Evolutionary conservation across 495 filamentous ascomycete genomes (phyloP).

Genomic region (Aspergillus nanangensis): DNA sequence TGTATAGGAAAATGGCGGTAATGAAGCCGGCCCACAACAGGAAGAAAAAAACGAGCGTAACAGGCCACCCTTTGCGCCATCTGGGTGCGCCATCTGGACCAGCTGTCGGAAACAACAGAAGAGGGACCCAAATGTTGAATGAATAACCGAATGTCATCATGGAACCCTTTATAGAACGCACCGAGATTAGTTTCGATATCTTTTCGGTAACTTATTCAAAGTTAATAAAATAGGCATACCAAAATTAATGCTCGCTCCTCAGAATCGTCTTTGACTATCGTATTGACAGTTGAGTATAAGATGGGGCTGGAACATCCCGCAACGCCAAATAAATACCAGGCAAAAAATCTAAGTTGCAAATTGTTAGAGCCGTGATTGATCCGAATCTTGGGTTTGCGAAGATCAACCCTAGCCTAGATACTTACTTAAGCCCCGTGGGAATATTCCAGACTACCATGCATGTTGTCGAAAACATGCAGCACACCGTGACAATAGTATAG

Average conservation of each 20-base stretch:
- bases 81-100: conserved; percentile 39
- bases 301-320: conserved; percentile 40
- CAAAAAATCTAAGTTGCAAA: conserved; percentile 28
- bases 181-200: too few species aligned
- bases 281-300: conserved; percentile 43
- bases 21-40: conserved; percentile 40
- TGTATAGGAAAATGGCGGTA: conserved; percentile 26
- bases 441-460: conserved; percentile 46
- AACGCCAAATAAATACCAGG: conserved; percentile 41
- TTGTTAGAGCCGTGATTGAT: too few species aligned
- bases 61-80: conserved; percentile 43
- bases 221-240: conserved; percentile 15
- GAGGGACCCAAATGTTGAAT: conserved; percentile 44
- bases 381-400: too few species aligned
- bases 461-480: conserved; percentile 33
- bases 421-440: conserved; percentile 36
- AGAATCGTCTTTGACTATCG: conserved; percentile 40
- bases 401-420: too few species aligned
- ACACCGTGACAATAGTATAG: conserved; percentile 26
- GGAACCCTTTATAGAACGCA: conserved; percentile 23
- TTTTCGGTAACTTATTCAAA: not conserved
- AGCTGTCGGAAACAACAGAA: conserved; percentile 38
- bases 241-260: conserved; percentile 45
- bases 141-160: conserved; percentile 51
- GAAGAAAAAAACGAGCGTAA: conserved; percentile 35